Evolutionary conservation across 257 asterid species (phyloP), one percentile per base, ranked within the genome.

Genomic region (Scutellaria baicalensis): DNA sequence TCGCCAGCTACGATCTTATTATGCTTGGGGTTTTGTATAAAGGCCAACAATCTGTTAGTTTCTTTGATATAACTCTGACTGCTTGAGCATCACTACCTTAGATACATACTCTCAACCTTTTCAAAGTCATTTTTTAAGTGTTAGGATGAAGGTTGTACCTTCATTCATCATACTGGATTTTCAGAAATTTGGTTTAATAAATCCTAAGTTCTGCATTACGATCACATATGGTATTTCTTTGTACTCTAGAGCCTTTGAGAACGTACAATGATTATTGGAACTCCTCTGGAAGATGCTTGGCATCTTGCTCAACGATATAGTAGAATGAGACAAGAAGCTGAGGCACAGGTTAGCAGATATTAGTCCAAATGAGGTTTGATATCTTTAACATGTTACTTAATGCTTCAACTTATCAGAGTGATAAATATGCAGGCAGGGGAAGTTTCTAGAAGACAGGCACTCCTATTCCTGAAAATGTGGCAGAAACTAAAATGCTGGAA

Each of bases 291-390:
- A 81, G 99, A 93, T 78, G 99, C 99, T 78, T 96, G 97, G n/a
- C 96, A 91, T 82, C 93, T 93, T 71, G 99, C 99, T 71, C 99
- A 93, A 82, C 91, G 97, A 66, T 93, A 91, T 72, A 91, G 99
- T 82, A 83, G 74, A 74, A 83, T 93, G 99, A 89, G 99, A 73
- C 99, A 91, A 88, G 99, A 94, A 62, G 97, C 97, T 47, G 97
- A 94, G 85, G 78, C 88, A 27, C 99, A 91, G 89, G 97, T 94
- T 80, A 80, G 75, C 40, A 45, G 57, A 63, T 23, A 54, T 61
- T 21, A 42, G 59, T 31, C 48, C 38, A 31, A 18, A 20, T 49
- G 59, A 43, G 61, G 51, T 58, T 31, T 35, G 16, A n/a, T 40
- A 54, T 18, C 60, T 71, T 31, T 59, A 23, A 42, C 57, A 75